These are phyloP conservation scores for Colletotrichum tanaceti DNA, from an alignment of 2,329 filamentous ascomycete genomes.

Conservation along the genomic window DNA sequence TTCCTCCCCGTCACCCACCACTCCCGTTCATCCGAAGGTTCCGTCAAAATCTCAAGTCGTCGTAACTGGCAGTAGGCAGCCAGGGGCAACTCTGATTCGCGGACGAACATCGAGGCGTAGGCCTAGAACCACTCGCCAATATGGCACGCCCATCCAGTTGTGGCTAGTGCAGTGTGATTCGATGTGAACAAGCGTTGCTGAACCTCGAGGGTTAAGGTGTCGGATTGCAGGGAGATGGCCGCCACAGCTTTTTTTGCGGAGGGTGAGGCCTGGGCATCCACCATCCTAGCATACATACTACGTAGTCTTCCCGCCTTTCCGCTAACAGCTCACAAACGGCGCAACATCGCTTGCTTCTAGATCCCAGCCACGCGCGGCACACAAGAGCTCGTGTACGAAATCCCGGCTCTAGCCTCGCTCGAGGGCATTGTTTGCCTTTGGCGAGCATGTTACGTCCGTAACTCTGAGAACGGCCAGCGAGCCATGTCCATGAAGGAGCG, in stretches of 20 bases:
- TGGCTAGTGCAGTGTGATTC: slow-evolving; percentile 40
- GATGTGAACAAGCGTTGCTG: slow-evolving; percentile 37
- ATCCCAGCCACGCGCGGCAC: slow-evolving; percentile 36
- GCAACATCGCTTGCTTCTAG: slow-evolving; percentile 36
- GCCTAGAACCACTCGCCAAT: slow-evolving; percentile 31
- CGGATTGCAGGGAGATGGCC: slow-evolving; percentile 36
- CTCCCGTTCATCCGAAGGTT: not conserved
- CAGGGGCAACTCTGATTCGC: slow-evolving; percentile 24
- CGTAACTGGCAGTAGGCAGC: slow-evolving; percentile 13
- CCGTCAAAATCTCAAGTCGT: slow-evolving; percentile 17
- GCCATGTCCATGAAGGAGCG: slow-evolving; percentile 1
- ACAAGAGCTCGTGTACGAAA: slow-evolving; percentile 11
- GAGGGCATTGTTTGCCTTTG: slow-evolving; percentile 15
- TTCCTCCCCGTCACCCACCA: slow-evolving; percentile 15
- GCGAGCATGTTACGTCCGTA: slow-evolving; percentile 36
- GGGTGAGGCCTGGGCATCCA: slow-evolving; percentile 30
- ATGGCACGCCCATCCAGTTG: slow-evolving; percentile 35
- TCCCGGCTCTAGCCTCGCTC: slow-evolving; percentile 16
- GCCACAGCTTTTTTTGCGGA: slow-evolving; percentile 36
- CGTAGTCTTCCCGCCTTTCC: slow-evolving; percentile 37
- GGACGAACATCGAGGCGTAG: slow-evolving; percentile 32
- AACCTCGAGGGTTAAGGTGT: slow-evolving; percentile 39
- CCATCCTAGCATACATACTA: no score
- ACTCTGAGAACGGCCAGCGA: slow-evolving; percentile 16
- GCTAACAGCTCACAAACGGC: slow-evolving; percentile 33